Evolutionary conservation across 2,329 filamentous ascomycete species (phyloP), one percentile per base, ranked within the genome.

Genomic region (Stagonosporopsis vannaccii): DNA sequence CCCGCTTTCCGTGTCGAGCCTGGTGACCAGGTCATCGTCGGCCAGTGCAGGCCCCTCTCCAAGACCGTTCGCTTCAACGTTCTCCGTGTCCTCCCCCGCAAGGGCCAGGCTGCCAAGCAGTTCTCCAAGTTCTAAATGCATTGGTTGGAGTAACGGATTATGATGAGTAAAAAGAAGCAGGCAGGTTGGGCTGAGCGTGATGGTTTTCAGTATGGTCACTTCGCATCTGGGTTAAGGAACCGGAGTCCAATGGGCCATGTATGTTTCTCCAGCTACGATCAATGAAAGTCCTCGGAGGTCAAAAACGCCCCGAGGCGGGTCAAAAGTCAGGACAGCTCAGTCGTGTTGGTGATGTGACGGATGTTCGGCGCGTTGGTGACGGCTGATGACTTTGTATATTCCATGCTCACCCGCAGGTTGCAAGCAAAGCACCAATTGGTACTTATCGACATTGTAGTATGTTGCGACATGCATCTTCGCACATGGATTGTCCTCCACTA

Each of bases 21-120:
- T 81, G 96, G 95, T 88, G 95, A 99, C 84, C 90, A 94, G 85
- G 96, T 99, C 77, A 97, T 94, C 75, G 94, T 99, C 82, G 95
- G 95, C 84, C 95, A 99, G 87, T 99, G 95, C 91, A 87, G 95
- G 83, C 95, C 95, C 78, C 87, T 99, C 77, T 93, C 89, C 91
- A 99, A 99, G 91, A 99, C 95, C 81, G 96, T 99, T 91, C 95
- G 95, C 80, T 99, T 99, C 91, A 99, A 99, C 86, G 93, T 97
- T 80, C 91, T 99, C 80, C 93, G 95, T 78, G 95, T 99, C 76
- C 90, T 98, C 77, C 94, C 94, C 83, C 89, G 93, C 85, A 97
- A 92, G 76, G 92, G 93, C 84, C 97, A 97, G 90, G 84, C 87
- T 75, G 92, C 97, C 82, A 99, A 99, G 92, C 83, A 88, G 81